A percentile compares a stretch with the other conserved stretches of the same genome.
Evolutionary conservation across 1,284 basidiomycete genomes (phyloP).

Genomic region (Sparassis latifolia): DNA sequence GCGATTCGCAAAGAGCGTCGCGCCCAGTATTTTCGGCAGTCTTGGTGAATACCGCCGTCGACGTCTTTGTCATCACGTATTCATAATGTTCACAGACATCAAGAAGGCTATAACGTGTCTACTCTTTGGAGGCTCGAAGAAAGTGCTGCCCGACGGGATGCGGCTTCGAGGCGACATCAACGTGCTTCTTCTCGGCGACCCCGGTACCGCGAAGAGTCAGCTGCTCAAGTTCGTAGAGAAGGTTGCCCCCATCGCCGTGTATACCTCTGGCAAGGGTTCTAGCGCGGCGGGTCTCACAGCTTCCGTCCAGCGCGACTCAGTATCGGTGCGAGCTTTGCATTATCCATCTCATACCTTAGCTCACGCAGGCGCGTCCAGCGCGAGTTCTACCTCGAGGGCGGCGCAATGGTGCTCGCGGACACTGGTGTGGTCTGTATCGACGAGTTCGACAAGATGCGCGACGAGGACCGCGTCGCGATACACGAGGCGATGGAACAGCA

Average conservation of each 20-base stretch:
- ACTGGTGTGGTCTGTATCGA: slow-evolving; percentile 99
- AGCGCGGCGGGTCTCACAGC: slow-evolving; percentile 98
- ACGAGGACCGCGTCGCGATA: slow-evolving; percentile 97
- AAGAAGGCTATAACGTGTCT: slow-evolving; percentile 97
- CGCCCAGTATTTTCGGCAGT: slow-evolving; percentile 95
- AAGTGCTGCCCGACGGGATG: slow-evolving; percentile 97
- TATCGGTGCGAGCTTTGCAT: slow-evolving; percentile 57
- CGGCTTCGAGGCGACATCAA: slow-evolving; percentile 97
- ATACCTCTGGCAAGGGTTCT: slow-evolving; percentile 97
- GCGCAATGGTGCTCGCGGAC: slow-evolving; percentile 98
- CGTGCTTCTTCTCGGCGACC: slow-evolving; percentile 92
- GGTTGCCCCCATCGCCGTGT: slow-evolving; percentile 95
- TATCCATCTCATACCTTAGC: not conserved
- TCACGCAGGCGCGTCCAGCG: slow-evolving; percentile 43
- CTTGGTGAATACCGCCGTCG: slow-evolving; percentile 44
- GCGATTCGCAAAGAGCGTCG: slow-evolving; percentile 90
- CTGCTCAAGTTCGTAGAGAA: slow-evolving; percentile 98
- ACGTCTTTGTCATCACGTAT: slow-evolving; percentile 1
- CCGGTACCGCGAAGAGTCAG: slow-evolving; percentile 97
- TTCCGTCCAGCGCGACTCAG: slow-evolving; percentile 91
- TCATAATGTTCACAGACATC: slow-evolving; percentile 59
- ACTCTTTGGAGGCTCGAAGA: slow-evolving; percentile 97
- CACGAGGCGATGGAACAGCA: slow-evolving; percentile 99
- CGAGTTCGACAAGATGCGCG: slow-evolving; percentile 99
- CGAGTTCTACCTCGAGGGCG: slow-evolving; percentile 98